A percentile compares a stretch with the other conserved stretches of the same genome.
Conservation (phyloP, 177 flowering plant genomes). For the Vitis hybrid region DNA sequence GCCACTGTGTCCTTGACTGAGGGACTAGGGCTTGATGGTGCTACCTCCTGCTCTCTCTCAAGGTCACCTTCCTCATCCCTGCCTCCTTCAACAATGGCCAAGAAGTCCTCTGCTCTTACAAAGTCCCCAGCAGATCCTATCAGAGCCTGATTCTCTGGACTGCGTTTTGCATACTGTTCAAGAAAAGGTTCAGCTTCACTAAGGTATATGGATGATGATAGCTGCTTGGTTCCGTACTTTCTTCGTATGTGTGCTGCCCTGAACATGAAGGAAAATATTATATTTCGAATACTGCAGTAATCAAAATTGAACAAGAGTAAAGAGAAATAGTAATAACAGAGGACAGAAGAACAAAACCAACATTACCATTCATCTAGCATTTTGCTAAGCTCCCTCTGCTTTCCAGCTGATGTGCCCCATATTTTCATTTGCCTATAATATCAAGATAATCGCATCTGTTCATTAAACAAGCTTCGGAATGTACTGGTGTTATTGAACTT, state of each 20-base stretch:
- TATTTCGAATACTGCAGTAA: conserved; percentile 1
- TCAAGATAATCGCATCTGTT: conserved; percentile 1
- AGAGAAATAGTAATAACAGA: background rate
- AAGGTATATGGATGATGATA: conserved; percentile 76
- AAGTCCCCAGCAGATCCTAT: conserved; percentile 91
- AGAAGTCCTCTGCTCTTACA: conserved; percentile 78
- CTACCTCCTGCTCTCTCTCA: conserved; percentile 37
- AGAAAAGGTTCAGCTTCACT: conserved; percentile 95
- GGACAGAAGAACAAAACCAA: background rate
- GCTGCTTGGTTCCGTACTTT: conserved; percentile 69
- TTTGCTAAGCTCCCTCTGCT: conserved; percentile 82
- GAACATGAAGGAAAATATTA: conserved; percentile 5
- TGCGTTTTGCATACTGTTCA: conserved; percentile 90
- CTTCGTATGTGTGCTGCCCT: conserved; percentile 86
- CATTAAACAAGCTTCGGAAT: background rate
- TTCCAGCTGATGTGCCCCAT: conserved; percentile 84
- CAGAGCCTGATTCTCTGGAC: conserved; percentile 69
- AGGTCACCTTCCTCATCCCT: conserved; percentile 93
- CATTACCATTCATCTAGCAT: conserved; percentile 97
- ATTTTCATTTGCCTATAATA: conserved; percentile 82
- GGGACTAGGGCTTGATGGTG: conserved; percentile 49
- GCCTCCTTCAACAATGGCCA: conserved; percentile 76
- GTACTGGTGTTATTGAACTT: too few relatives aligned
- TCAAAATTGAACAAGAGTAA: background rate
- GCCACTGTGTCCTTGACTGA: conserved; percentile 52